phyloP scores from a whole-genome alignment of 345 rosid species.

The Psidium friedrichsthalianum region DNA sequence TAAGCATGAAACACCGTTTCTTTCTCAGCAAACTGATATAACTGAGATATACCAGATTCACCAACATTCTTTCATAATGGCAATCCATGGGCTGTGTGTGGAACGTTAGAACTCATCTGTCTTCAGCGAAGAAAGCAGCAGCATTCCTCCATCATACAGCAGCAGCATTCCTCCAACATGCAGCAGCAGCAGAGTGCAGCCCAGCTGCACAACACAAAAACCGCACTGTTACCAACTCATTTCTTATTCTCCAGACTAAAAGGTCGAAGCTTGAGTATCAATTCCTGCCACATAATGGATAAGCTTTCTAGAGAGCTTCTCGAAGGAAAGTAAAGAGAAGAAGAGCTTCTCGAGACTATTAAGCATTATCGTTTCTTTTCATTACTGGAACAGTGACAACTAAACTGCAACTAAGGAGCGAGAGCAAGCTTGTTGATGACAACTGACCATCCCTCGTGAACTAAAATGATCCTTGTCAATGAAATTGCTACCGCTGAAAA shows the following conservation, averaged over 20 bases:
- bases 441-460: not conserved
- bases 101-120: not conserved
- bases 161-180: not conserved
- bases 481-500: not conserved
- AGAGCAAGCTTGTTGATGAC: not conserved
- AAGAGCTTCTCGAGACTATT: not conserved
- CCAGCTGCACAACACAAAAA: not conserved
- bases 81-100: not conserved
- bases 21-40: not conserved
- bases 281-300: not conserved
- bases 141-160: constrained; percentile 23
- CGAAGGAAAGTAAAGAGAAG: not conserved
- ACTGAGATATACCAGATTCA: not conserved
- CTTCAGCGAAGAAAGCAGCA: constrained; percentile 16
- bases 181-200: not conserved
- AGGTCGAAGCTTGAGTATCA: not conserved
- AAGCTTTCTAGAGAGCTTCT: not conserved
- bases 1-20: not conserved
- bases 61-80: not conserved
- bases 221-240: not conserved
- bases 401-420: not conserved
- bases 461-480: not conserved
- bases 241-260: not conserved
- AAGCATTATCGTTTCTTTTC: not conserved
- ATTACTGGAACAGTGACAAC: not conserved